These are phyloP conservation scores for Holtermannia corniformis DNA, from an alignment of 768 basidiomycete genomes.

Conservation along the genomic window DNA sequence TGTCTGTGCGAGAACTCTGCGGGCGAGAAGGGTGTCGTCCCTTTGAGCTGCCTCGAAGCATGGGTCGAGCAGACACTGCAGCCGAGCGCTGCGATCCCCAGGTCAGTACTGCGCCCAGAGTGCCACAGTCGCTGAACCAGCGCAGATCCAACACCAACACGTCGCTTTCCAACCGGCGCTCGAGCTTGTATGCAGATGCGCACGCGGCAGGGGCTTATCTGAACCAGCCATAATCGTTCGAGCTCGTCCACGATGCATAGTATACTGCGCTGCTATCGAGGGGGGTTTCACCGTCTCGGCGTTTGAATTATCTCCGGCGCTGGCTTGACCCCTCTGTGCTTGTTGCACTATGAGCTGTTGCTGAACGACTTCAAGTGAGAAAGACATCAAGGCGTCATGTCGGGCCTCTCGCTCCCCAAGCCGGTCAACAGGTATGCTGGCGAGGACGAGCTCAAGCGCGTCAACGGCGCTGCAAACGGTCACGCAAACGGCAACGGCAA, in stretches of 20 bases:
- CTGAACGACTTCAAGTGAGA: too few species aligned
- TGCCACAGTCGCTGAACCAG: background rate
- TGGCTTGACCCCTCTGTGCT: too few species aligned
- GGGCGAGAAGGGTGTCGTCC: slow-evolving; percentile 34
- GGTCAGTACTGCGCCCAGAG: slow-evolving; percentile 18
- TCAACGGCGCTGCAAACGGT: slow-evolving; percentile 7
- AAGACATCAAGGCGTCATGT: slow-evolving; percentile 16
- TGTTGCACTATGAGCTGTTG: too few species aligned
- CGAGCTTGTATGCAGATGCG: slow-evolving; percentile 20
- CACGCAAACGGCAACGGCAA: slow-evolving; percentile 14
- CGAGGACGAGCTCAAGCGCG: slow-evolving; percentile 26
- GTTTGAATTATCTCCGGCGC: too few species aligned
- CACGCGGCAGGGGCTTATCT: slow-evolving; percentile 2
- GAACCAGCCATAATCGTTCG: background rate
- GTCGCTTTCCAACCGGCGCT: slow-evolving; percentile 20
- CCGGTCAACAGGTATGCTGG: slow-evolving; percentile 34
- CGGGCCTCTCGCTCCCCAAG: slow-evolving; percentile 35
- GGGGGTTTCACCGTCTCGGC: too few species aligned
- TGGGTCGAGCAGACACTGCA: slow-evolving; percentile 20
- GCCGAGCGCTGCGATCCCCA: slow-evolving; percentile 22
- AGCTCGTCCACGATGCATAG: too few species aligned
- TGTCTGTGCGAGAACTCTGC: slow-evolving; percentile 34
- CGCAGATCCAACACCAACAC: slow-evolving; percentile 13
- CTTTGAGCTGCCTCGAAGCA: slow-evolving; percentile 33
- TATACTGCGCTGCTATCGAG: too few species aligned